Conservation (phyloP, 768 basidiomycete species). For the Tylopilus felleus region DNA sequence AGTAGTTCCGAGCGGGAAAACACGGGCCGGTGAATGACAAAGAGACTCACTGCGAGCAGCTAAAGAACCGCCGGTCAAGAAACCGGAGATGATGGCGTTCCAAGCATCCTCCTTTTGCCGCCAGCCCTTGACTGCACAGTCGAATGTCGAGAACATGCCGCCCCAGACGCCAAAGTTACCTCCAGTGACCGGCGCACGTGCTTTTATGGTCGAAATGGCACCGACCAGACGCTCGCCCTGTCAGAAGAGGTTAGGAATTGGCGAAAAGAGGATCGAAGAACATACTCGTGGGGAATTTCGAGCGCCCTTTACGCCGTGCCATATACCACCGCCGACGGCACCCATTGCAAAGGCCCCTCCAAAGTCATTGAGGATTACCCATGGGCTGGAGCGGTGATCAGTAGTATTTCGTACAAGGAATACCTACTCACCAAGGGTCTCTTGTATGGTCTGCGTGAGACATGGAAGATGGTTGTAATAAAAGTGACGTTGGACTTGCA, state of each 20-base stretch:
- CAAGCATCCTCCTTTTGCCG: constrained; percentile 98
- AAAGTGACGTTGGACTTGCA: neutral
- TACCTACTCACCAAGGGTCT: constrained; percentile 75
- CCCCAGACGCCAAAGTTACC: constrained; percentile 97
- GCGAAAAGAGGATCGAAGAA: neutral
- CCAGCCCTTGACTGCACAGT: constrained; percentile 96
- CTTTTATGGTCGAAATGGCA: constrained; percentile 94
- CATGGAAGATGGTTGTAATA: constrained; percentile 41
- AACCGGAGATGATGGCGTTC: constrained; percentile 98
- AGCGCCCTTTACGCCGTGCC: constrained; percentile 98
- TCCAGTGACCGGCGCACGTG: constrained; percentile 95
- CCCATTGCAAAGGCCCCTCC: constrained; percentile 98
- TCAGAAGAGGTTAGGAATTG: neutral
- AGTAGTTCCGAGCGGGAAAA: neutral
- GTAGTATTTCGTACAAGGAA: neutral
- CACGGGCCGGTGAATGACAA: neutral
- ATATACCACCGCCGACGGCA: constrained; percentile 94
- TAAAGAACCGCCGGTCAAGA: constrained; percentile 96
- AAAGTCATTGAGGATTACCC: constrained; percentile 98
- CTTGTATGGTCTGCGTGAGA: constrained; percentile 89
- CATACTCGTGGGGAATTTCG: constrained; percentile 91
- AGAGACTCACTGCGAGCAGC: constrained; percentile 82
- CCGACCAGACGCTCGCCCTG: constrained; percentile 94
- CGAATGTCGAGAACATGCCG: constrained; percentile 98
- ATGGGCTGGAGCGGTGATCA: constrained; percentile 59